Evolutionary conservation across 495 filamentous ascomycete species (phyloP).

Genomic region (Halenospora varia): DNA sequence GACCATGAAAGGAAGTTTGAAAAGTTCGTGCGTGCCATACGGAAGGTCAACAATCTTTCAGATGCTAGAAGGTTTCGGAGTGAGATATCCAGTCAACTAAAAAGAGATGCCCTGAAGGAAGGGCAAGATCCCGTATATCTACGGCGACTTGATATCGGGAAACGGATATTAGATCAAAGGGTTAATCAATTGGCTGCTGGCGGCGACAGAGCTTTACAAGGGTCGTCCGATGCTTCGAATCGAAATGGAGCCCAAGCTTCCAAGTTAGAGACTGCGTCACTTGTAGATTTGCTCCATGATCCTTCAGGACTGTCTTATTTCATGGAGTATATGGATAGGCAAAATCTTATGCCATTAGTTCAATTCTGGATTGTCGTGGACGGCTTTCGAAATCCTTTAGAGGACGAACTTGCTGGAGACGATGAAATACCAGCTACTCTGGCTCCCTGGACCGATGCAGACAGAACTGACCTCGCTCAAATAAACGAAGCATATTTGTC

Average conservation of each 20-base stretch:
- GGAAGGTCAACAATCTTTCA: constrained; percentile 86
- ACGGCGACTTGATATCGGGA: constrained; percentile 85
- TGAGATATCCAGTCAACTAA: constrained; percentile 88
- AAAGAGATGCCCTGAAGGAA: constrained; percentile 73
- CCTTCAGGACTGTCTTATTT: constrained; percentile 92
- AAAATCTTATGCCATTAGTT: constrained; percentile 78
- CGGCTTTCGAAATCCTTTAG: constrained; percentile 91
- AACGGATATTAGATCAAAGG: constrained; percentile 83
- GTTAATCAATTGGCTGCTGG: constrained; percentile 76
- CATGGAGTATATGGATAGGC: constrained; percentile 99
- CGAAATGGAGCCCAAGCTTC: constrained; percentile 38
- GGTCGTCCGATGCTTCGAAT: constrained; percentile 1
- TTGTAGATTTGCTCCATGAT: constrained; percentile 81
- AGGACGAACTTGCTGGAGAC: constrained; percentile 70
- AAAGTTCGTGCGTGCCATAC: constrained; percentile 84
- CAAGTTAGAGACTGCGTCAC: constrained; percentile 61
- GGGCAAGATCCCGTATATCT: constrained; percentile 81
- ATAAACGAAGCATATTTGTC: constrained; percentile 88
- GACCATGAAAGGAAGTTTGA: constrained; percentile 91
- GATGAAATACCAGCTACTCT: constrained; percentile 62
- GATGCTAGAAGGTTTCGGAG: constrained; percentile 90
- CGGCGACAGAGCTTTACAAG: constrained; percentile 11
- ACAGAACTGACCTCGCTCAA: constrained; percentile 80
- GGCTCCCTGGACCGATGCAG: constrained; percentile 73
- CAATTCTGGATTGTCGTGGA: constrained; percentile 99